Evolutionary conservation across 2,329 filamentous ascomycete genomes (phyloP).

Genomic region (Lecanicillium sp.): DNA sequence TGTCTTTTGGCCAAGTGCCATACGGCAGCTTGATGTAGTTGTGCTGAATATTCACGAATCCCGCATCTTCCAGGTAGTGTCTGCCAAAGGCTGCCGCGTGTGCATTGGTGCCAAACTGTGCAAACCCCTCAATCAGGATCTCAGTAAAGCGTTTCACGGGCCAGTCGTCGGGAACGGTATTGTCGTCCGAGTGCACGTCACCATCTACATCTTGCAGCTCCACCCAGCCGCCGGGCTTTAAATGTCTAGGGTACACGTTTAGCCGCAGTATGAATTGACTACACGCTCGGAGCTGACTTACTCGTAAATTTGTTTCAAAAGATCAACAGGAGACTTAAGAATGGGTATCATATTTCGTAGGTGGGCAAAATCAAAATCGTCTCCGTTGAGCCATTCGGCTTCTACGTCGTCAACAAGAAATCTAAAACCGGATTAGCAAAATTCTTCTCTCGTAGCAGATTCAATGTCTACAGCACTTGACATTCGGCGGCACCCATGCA

Average conservation of each 20-base stretch:
- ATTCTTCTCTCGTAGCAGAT: no score
- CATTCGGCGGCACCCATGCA: slow-evolving; percentile 37
- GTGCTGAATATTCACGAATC: slow-evolving; percentile 31
- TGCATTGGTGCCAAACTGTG: slow-evolving; percentile 26
- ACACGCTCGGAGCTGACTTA: no score
- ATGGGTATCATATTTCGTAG: slow-evolving; percentile 44
- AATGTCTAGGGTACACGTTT: slow-evolving; percentile 17
- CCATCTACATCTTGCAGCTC: slow-evolving; percentile 39
- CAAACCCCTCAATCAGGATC: slow-evolving; percentile 26
- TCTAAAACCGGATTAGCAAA: slow-evolving; percentile 24
- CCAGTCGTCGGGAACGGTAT: slow-evolving; percentile 24
- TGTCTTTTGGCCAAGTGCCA: slow-evolving; percentile 38
- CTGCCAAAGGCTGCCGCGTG: slow-evolving; percentile 29
- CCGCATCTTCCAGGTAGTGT: slow-evolving; percentile 27
- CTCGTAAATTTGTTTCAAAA: slow-evolving; percentile 23
- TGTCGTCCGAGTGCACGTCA: slow-evolving; percentile 28
- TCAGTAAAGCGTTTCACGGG: slow-evolving; percentile 26
- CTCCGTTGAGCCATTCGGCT: slow-evolving; percentile 36
- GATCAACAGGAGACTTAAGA: slow-evolving; percentile 21
- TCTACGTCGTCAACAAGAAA: slow-evolving; percentile 29
- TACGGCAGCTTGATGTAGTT: slow-evolving; percentile 34
- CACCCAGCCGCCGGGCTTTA: slow-evolving; percentile 37
- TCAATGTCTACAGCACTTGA: slow-evolving; percentile 22
- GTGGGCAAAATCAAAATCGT: slow-evolving; percentile 53
- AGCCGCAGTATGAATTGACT: no score